These are phyloP conservation scores for Wallacemonas sp. DNA, from an alignment of 208 protist genomes.

Conservation along the genomic window DNA sequence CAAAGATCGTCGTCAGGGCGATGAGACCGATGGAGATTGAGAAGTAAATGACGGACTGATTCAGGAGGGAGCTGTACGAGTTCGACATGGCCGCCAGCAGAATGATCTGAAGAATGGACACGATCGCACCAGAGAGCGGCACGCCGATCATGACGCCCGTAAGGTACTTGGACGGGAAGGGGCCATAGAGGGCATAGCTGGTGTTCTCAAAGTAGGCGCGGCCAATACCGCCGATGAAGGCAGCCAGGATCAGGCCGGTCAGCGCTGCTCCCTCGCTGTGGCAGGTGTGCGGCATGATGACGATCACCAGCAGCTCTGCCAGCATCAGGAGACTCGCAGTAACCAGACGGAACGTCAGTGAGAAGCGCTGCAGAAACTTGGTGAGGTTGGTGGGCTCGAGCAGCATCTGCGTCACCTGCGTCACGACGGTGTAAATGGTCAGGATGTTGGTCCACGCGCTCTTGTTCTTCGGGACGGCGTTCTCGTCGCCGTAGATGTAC, in stretches of 20 bases:
- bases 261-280: conserved; percentile 38
- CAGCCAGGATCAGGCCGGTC: conserved; percentile 40
- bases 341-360: conserved; percentile 40
- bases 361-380: conserved; percentile 48
- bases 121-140: conserved; percentile 38
- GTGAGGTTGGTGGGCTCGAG: conserved; percentile 48
- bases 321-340: conserved; percentile 35
- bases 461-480: conserved; percentile 29
- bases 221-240: conserved; percentile 45
- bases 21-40: conserved; percentile 48
- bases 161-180: conserved; percentile 54
- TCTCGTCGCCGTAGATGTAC: conserved; percentile 36
- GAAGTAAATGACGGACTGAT: conserved; percentile 68
- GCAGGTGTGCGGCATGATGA: conserved; percentile 36
- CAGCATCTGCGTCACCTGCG: conserved; percentile 57
- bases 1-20: conserved; percentile 24
- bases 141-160: conserved; percentile 60
- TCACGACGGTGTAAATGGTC: conserved; percentile 71
- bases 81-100: conserved; percentile 55
- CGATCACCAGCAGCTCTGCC: conserved; percentile 47
- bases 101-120: conserved; percentile 65
- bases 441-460: conserved; percentile 59
- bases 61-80: conserved; percentile 39
- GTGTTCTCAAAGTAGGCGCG: conserved; percentile 72
- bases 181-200: conserved; percentile 67